Conservation (phyloP, 495 filamentous ascomycete genomes). For the Amphirosellinia nigrospora region DNA sequence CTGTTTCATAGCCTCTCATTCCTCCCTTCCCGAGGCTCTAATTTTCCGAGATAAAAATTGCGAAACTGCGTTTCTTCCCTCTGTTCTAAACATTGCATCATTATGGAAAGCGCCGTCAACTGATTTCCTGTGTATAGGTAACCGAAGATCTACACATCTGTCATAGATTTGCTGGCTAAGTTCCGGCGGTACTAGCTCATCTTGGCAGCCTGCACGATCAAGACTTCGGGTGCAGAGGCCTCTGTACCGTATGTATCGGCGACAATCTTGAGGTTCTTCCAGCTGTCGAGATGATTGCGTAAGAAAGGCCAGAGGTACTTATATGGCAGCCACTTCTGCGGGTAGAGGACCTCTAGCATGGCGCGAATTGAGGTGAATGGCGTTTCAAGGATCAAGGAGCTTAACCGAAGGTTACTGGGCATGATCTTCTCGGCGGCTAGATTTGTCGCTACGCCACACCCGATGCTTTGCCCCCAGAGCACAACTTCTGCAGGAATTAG, state of each 20-base stretch:
- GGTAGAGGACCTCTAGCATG: slow-evolving; percentile 78
- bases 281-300: slow-evolving; percentile 54
- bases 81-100: slow-evolving; percentile 49
- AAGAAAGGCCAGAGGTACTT: slow-evolving; percentile 56
- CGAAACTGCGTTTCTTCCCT: slow-evolving; percentile 50
- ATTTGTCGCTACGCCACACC: slow-evolving; percentile 64
- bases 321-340: slow-evolving; percentile 84
- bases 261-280: slow-evolving; percentile 47
- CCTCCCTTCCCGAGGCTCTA: not conserved
- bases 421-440: slow-evolving; percentile 44
- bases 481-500: slow-evolving; percentile 54
- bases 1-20: not conserved
- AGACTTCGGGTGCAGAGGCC: slow-evolving; percentile 45
- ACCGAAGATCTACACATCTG: slow-evolving; percentile 47
- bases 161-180: slow-evolving; percentile 58
- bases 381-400: slow-evolving; percentile 72
- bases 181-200: slow-evolving; percentile 70
- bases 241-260: slow-evolving; percentile 29
- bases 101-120: slow-evolving; percentile 53
- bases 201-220: slow-evolving; percentile 67
- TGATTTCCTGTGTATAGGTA: slow-evolving; percentile 45
- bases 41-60: slow-evolving; percentile 38
- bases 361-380: slow-evolving; percentile 74
- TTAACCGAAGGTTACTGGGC: slow-evolving; percentile 40
- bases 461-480: slow-evolving; percentile 85